phyloP scores from a whole-genome alignment of 2,329 filamentous ascomycete genomes.

The Monilinia fructigena region DNA sequence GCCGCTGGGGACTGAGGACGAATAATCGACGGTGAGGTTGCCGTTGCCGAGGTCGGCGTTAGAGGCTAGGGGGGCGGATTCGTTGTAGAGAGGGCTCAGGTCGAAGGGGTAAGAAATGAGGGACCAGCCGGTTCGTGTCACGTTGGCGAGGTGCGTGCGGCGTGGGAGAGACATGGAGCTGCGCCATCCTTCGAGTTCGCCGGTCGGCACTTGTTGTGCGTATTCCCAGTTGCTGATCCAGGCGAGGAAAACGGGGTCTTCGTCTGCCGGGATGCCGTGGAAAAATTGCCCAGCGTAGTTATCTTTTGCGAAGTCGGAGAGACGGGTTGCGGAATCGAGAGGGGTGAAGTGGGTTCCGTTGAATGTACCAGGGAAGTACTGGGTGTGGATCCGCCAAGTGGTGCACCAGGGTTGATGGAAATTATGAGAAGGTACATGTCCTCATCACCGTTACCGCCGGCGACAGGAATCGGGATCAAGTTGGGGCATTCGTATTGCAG shows the following conservation, averaged over 20 bases:
- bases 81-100: constrained; percentile 48
- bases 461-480: constrained; percentile 54
- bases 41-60: constrained; percentile 49
- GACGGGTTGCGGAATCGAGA: constrained; percentile 45
- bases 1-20: constrained; percentile 46
- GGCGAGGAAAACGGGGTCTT: constrained; percentile 44
- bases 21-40: constrained; percentile 51
- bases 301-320: constrained; percentile 51
- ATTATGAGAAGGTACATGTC: constrained; percentile 49
- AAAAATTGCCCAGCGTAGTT: constrained; percentile 60
- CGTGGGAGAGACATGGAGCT: constrained; percentile 54
- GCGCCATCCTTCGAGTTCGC: constrained; percentile 51
- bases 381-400: constrained; percentile 54
- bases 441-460: constrained; percentile 31
- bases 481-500: constrained; percentile 57
- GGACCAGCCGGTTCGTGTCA: constrained; percentile 51
- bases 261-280: constrained; percentile 44
- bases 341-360: constrained; percentile 61
- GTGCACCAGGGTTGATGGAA: constrained; percentile 57
- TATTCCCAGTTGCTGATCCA: constrained; percentile 64
- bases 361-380: constrained; percentile 60
- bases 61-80: constrained; percentile 44
- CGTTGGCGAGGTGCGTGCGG: constrained; percentile 52
- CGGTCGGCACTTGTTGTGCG: constrained; percentile 53
- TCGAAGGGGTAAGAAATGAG: constrained; percentile 53